These are phyloP conservation scores for Corymbia citriodora DNA, from an alignment of 441 rosid species.

Conservation along the genomic window DNA sequence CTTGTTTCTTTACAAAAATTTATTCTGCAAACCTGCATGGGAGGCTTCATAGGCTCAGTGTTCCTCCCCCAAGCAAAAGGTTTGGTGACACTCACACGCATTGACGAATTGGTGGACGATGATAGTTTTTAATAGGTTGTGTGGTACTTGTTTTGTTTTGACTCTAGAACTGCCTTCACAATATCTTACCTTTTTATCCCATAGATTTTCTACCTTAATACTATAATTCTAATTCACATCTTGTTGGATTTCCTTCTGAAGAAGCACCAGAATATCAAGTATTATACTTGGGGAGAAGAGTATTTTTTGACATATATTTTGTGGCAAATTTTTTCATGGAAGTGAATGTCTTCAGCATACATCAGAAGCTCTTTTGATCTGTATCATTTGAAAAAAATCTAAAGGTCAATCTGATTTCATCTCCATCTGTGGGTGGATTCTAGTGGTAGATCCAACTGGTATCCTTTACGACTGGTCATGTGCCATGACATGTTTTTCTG, in stretches of 20 bases:
- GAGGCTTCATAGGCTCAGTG: background rate
- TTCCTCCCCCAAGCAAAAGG: background rate
- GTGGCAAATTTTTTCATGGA: background rate
- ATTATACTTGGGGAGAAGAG: background rate
- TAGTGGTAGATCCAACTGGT: slow-evolving; percentile 47
- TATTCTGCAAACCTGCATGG: background rate
- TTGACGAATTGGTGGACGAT: too few species aligned
- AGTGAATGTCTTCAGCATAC: background rate
- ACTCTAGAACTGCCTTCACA: background rate
- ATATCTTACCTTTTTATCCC: background rate
- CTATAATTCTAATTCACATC: too few species aligned
- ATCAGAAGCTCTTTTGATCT: background rate
- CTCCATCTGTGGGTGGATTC: background rate
- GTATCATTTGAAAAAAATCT: background rate
- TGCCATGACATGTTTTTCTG: slow-evolving; percentile 49
- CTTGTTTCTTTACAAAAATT: too few species aligned
- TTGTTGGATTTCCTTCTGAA: background rate
- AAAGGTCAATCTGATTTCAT: background rate
- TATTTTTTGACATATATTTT: background rate
- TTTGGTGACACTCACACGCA: background rate
- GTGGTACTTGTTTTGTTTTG: background rate
- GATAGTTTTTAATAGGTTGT: too few species aligned
- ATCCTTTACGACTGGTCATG: slow-evolving; percentile 74
- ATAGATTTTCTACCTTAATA: too few species aligned
- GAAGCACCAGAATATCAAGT: background rate